Evolutionary conservation across 2,329 filamentous ascomycete species (phyloP).

Genomic region (Claviceps pusilla): DNA sequence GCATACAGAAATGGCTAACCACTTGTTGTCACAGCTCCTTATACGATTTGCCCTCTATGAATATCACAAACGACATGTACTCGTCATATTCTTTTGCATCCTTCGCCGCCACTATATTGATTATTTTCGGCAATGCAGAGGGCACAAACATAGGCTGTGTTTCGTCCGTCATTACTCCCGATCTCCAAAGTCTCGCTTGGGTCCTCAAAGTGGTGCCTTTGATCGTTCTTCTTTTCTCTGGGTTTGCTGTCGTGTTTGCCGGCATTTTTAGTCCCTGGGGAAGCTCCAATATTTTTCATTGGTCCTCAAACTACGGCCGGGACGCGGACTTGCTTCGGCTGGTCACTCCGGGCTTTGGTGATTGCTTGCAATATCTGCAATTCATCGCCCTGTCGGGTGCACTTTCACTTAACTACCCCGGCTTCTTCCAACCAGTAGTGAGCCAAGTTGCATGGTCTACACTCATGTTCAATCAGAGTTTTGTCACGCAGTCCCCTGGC

Average conservation of each 20-base stretch:
- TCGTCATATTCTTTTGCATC: slow-evolving; percentile 81
- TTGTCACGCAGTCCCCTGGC: slow-evolving; percentile 54
- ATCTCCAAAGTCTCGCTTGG: slow-evolving; percentile 56
- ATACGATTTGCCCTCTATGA: slow-evolving; percentile 52
- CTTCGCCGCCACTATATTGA: slow-evolving; percentile 54
- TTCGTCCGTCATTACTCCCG: slow-evolving; percentile 68
- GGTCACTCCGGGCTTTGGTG: slow-evolving; percentile 89
- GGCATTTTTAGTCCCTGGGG: slow-evolving; percentile 91
- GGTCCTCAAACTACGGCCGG: slow-evolving; percentile 94
- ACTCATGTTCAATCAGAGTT: slow-evolving; percentile 85
- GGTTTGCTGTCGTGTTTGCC: slow-evolving; percentile 66
- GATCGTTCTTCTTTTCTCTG: slow-evolving; percentile 63
- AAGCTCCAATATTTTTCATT: slow-evolving; percentile 75
- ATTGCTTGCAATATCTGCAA: slow-evolving; percentile 94
- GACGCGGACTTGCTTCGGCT: slow-evolving; percentile 83
- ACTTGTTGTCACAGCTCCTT: not conserved
- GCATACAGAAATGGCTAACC: not conserved
- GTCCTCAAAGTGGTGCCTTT: slow-evolving; percentile 64
- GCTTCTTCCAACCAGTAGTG: slow-evolving; percentile 82
- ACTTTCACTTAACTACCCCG: slow-evolving; percentile 75
- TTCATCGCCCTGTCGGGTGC: slow-evolving; percentile 81
- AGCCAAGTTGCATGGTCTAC: slow-evolving; percentile 80
- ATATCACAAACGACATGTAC: slow-evolving; percentile 55
- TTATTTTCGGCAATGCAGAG: slow-evolving; percentile 57
- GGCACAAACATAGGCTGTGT: slow-evolving; percentile 62